Conservation (phyloP, 148 eudicot species). For the Tetragonia tetragonoides region DNA sequence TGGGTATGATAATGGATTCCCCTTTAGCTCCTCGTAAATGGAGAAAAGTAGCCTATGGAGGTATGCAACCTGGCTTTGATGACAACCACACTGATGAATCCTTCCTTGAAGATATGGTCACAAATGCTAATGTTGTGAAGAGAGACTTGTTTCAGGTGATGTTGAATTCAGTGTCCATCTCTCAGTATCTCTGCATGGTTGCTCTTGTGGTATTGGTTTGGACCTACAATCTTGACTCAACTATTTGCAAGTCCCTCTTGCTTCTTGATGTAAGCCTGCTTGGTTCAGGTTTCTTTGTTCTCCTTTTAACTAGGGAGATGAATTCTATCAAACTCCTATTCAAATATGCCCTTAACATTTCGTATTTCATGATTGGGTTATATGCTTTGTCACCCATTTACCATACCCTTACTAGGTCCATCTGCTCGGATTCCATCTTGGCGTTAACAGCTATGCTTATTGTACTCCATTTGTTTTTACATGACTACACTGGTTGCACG, state of each 20-base stretch:
- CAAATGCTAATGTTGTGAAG: slow-evolving; percentile 86
- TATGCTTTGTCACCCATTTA: slow-evolving; percentile 85
- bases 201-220: slow-evolving; percentile 85
- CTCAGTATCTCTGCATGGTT: slow-evolving; percentile 91
- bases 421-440: slow-evolving; percentile 89
- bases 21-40: slow-evolving; percentile 45
- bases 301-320: slow-evolving; percentile 65
- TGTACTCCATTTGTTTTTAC: slow-evolving; percentile 82
- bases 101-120: slow-evolving; percentile 89
- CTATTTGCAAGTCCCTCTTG: slow-evolving; percentile 61
- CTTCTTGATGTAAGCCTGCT: slow-evolving; percentile 68
- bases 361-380: slow-evolving; percentile 72
- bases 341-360: slow-evolving; percentile 54
- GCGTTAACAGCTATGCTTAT: slow-evolving; percentile 68
- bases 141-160: slow-evolving; percentile 73
- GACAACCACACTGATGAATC: slow-evolving; percentile 89
- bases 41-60: slow-evolving; percentile 98
- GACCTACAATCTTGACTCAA: slow-evolving; percentile 67
- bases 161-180: slow-evolving; percentile 77
- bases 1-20: slow-evolving; percentile 26
- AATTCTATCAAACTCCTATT: slow-evolving; percentile 47
- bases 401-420: slow-evolving; percentile 87
- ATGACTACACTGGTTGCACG: slow-evolving; percentile 84
- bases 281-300: slow-evolving; percentile 63
- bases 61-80: slow-evolving; percentile 92